Conservation (phyloP, 2,329 filamentous ascomycete species). For the Cytospora chrysosperma region DNA sequence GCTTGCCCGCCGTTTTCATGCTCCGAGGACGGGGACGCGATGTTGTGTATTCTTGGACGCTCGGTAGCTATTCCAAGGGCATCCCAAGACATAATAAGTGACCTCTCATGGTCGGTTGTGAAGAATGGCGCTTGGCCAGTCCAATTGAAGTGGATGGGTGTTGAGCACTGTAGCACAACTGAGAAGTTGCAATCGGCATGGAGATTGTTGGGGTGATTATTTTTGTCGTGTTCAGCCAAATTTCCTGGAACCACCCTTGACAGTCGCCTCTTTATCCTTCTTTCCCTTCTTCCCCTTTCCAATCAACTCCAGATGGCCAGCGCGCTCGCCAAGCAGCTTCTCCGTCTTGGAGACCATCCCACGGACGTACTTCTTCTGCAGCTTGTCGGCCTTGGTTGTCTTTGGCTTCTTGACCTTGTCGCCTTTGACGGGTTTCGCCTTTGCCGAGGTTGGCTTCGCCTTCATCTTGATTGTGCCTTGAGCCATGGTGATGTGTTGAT, state of each 20-base stretch:
- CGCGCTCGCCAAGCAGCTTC: conserved; percentile 57
- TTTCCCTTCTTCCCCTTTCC: conserved; percentile 53
- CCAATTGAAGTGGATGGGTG: background rate
- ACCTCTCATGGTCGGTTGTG: background rate
- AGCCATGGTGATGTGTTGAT: conserved; percentile 41
- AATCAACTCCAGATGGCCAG: conserved; percentile 59
- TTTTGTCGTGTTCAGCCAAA: conserved; percentile 46
- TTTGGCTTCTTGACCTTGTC: conserved; percentile 40
- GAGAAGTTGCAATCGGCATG: background rate
- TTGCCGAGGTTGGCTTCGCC: conserved; percentile 40
- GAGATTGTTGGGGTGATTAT: background rate
- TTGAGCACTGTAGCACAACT: background rate
- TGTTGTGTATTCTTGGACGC: background rate
- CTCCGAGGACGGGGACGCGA: background rate
- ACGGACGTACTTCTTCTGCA: conserved; percentile 54
- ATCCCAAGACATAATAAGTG: background rate
- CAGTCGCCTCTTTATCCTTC: conserved; percentile 36
- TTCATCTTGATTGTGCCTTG: conserved; percentile 55
- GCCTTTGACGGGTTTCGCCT: conserved; percentile 48
- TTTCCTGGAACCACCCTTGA: conserved; percentile 52
- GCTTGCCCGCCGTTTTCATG: background rate
- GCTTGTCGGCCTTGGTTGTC: conserved; percentile 47
- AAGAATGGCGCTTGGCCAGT: background rate
- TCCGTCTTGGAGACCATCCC: conserved; percentile 57
- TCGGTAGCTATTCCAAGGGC: background rate